These are phyloP conservation scores for Petunia hybrid DNA, from an alignment of 305 asterid genomes.

Conservation along the genomic window DNA sequence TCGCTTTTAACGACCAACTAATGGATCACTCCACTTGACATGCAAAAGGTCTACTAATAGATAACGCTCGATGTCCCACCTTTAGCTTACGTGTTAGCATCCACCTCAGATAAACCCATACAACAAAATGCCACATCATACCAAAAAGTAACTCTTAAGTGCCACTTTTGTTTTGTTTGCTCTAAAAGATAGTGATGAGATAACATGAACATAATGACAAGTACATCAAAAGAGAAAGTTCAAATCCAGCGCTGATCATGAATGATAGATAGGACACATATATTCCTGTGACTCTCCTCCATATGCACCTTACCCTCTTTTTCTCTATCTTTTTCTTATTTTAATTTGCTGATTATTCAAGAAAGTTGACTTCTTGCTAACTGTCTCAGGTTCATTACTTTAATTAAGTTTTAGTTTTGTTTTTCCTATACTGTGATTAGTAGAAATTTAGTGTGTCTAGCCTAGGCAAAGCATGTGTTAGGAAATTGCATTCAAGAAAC, in stretches of 20 bases:
- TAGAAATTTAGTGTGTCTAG: not conserved
- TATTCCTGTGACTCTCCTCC: slow-evolving; percentile 35
- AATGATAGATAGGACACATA: slow-evolving; percentile 16
- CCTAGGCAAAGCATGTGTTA: not conserved
- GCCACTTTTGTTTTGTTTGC: slow-evolving; percentile 21
- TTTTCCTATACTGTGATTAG: not conserved
- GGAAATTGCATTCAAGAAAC: not conserved
- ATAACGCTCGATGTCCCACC: slow-evolving; percentile 44
- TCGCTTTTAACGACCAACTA: slow-evolving; percentile 45
- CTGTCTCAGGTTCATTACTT: slow-evolving; percentile 41
- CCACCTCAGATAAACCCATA: slow-evolving; percentile 60
- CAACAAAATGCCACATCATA: slow-evolving; percentile 42
- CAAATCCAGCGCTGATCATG: slow-evolving; percentile 7
- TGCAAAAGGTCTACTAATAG: slow-evolving; percentile 41
- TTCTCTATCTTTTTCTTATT: slow-evolving; percentile 10
- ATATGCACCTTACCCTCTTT: slow-evolving; percentile 18
- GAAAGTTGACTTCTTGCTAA: slow-evolving; percentile 24
- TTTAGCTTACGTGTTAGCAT: slow-evolving; percentile 11
- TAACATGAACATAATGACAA: slow-evolving; percentile 24
- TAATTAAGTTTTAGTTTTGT: not conserved
- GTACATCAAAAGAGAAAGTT: slow-evolving; percentile 15
- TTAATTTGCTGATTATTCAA: slow-evolving; percentile 40
- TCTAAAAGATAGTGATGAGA: not conserved
- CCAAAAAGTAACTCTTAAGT: slow-evolving; percentile 37
- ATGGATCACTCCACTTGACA: slow-evolving; percentile 62